These are phyloP conservation scores for Flaveria robusta DNA, from an alignment of 129 eudicot genomes.

Conservation along the genomic window DNA sequence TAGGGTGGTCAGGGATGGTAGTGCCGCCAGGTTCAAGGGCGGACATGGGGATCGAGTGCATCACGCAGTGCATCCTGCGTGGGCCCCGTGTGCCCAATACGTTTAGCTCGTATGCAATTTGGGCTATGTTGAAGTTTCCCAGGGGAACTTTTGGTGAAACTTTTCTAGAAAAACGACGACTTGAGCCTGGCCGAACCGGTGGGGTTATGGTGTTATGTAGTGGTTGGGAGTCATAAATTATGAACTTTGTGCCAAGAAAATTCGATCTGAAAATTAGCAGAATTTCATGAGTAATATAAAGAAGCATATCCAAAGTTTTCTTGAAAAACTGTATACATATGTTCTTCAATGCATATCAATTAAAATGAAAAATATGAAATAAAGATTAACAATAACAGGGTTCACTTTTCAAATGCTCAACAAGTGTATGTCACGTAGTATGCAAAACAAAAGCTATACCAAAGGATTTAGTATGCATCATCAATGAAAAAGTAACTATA, in stretches of 20 bases:
- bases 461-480: not conserved
- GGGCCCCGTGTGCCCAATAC: slow-evolving; percentile 93
- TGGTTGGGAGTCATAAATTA: slow-evolving; percentile 82
- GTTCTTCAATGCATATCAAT: not conserved
- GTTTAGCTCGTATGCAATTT: slow-evolving; percentile 77
- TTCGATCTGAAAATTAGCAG: slow-evolving; percentile 65
- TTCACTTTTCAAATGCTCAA: no score
- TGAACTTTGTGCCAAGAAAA: slow-evolving; percentile 88
- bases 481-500: not conserved
- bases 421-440: no score
- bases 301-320: not conserved
- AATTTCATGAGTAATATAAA: not conserved
- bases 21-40: slow-evolving; percentile 77
- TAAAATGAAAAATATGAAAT: not conserved
- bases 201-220: slow-evolving; percentile 46
- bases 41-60: slow-evolving; percentile 79
- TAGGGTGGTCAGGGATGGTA: slow-evolving; percentile 59
- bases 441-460: no score
- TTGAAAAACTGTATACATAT: not conserved
- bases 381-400: no score
- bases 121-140: slow-evolving; percentile 75
- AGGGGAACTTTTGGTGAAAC: slow-evolving; percentile 80
- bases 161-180: slow-evolving; percentile 66
- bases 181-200: slow-evolving; percentile 59
- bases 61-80: slow-evolving; percentile 77